Base-by-base conservation (phyloP, 352 stramenopile genomes). In the Globisporangium acanthophoron region DNA sequence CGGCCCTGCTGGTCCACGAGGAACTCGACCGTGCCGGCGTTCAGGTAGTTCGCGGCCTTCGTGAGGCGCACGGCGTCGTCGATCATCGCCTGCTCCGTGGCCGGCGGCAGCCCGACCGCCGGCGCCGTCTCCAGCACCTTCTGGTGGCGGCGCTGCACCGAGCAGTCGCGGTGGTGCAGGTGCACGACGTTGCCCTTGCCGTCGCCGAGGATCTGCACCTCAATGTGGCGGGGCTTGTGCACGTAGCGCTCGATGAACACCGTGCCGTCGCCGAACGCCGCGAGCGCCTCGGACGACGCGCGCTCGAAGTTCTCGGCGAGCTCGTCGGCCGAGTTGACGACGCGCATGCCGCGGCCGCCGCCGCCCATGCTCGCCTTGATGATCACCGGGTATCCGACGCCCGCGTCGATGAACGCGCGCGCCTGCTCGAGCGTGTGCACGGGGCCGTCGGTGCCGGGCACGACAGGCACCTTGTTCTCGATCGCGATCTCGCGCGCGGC, bases 11-110 rank as follows among this genome's bases (percentile, higher is more conserved):
- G 85, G 71, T 99, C 96, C 53, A 99, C 84, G 2, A 99, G 78
- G 67, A 99, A 99, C 80, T 99, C 97, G 27, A 99, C 96, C 9
- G 96, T 99, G 57, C 96, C 97, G 13, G 97, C 96, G 73, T 98
- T 98, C 31, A 94, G 71, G 74, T 99, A 99, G 50, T 97, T 95
- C 37, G 91, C 91, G 16, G 87, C 85, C 55, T 78, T 84, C 9
- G 94, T 91, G 44, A 99, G 85, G 15, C 80, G 76, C 52, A 97
- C 78, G 2, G 96, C 93, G 70, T 98, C 88, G 29, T 92, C 74
- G 39, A 98, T 96, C 80, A 98, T 97, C 33, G 79, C 80, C 57
- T 97, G 69, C 53, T 91, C 92, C 0, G 96, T 90, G 49, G 85
- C 81, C 7, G 76, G 67, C 43, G 79, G 66, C 16, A 98, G 73